A percentile compares a stretch with the other conserved stretches of the same genome.
phyloP scores from a whole-genome alignment of 2,329 filamentous ascomycete species.

The Hysterium pulicare region DNA sequence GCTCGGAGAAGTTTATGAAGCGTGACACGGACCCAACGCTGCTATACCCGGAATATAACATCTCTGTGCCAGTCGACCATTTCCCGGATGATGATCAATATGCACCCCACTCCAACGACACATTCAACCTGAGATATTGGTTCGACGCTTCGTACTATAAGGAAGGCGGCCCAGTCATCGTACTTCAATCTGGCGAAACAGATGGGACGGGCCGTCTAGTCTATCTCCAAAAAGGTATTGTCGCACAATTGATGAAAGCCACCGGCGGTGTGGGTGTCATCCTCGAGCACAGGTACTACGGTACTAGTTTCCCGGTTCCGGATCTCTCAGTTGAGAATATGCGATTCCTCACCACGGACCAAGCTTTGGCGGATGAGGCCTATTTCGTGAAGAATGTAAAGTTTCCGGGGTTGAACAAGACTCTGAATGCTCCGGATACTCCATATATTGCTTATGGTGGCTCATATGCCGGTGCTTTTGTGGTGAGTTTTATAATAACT shows the following conservation, averaged over 20 bases:
- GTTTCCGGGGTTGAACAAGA: conserved; percentile 64
- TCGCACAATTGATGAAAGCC: conserved; percentile 65
- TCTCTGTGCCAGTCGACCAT: conserved; percentile 67
- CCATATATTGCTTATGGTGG: conserved; percentile 80
- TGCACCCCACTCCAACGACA: conserved; percentile 68
- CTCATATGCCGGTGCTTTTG: conserved; percentile 78
- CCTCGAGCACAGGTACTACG: conserved; percentile 86
- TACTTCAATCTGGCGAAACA: conserved; percentile 71
- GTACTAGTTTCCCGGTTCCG: conserved; percentile 65
- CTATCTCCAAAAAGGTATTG: conserved; percentile 74
- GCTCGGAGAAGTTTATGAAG: conserved; percentile 11
- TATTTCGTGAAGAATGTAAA: conserved; percentile 74
- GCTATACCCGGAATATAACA: conserved; percentile 49
- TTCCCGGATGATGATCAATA: conserved; percentile 78
- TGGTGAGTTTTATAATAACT: no score
- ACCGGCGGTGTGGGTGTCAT: conserved; percentile 75
- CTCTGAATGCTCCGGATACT: conserved; percentile 62
- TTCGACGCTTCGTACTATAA: conserved; percentile 75
- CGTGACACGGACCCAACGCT: conserved; percentile 32
- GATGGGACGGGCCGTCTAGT: conserved; percentile 60
- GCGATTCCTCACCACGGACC: conserved; percentile 79
- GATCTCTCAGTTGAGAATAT: conserved; percentile 68
- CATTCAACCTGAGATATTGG: conserved; percentile 75
- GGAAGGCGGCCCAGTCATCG: conserved; percentile 74
- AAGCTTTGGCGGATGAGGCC: conserved; percentile 74